Base-by-base conservation (phyloP, 1,284 basidiomycete genomes). In the Albatrellus sp. region DNA sequence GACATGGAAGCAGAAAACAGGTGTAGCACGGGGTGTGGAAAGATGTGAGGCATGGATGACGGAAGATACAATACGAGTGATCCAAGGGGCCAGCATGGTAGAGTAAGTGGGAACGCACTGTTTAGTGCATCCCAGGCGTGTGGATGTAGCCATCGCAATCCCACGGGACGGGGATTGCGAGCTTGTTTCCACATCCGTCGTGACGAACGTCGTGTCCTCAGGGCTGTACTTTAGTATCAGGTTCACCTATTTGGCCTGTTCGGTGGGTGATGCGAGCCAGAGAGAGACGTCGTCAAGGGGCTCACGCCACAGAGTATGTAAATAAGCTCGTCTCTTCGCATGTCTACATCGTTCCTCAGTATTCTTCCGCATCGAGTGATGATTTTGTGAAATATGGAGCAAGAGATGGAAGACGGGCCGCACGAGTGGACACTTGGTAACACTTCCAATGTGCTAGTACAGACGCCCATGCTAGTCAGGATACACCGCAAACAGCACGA, bases 381-480 rank as follows among this genome's bases (percentile, higher is more conserved):
- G 24, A 24, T 4, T 24, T 4, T 3, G 7, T 24, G 7, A 7
- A 7, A 7, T 24, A 7, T 24, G 24, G 8, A 14, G 30, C 5
- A 29, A n/a, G 37, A 31, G 8, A 32, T 16, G 8, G 28, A 13
- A 14, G 20, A 41, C 9, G 28, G 28, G 17, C 51, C 66, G 41
- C 46, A 75, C 73, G 2, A 70, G 72, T 20, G 59, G 46, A 32
- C 62, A 52, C 13, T 63, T 68, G 38, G 40, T 53, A 3, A 73
- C 52, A 1, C 52, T 52, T 33, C 62, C 64, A 50, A 80, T 70
- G 40, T 78, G 70, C 34, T 75, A 54, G 50, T 70, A 72, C 8
- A 82, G 56, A 46, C 63, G 70, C 45, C 80, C 75, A 56, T 85
- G 80, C 51, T 74, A 70, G 0, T 79, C 72, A 2, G 68, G 76